Percentiles rank a stretch among this genome's conserved stretches.
phyloP scores from a whole-genome alignment of 805 yeast species.

The Aciculoconidium aculeatum region DNA sequence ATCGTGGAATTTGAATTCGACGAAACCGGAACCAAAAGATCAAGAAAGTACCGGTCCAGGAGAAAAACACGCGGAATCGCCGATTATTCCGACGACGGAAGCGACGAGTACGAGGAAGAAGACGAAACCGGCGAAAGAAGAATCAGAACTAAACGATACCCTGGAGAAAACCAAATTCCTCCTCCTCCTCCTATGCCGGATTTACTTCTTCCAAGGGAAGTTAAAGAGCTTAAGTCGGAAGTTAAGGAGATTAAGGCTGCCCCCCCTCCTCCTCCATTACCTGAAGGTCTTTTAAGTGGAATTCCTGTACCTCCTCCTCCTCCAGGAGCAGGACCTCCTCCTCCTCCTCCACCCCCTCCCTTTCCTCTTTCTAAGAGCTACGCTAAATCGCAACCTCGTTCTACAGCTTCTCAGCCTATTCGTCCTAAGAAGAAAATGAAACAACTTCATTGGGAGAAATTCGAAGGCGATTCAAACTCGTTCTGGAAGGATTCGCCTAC shows the following conservation, averaged over 20 bases:
- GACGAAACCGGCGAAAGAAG: no score
- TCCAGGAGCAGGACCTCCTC: slow-evolving; percentile 16
- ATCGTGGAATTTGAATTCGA: no score
- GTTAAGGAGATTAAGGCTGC: no score
- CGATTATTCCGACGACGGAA: no score
- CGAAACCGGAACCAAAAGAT: no score
- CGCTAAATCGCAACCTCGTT: slow-evolving; percentile 8
- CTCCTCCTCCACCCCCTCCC: slow-evolving; percentile 23
- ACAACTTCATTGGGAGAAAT: slow-evolving; percentile 80
- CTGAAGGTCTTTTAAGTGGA: slow-evolving; percentile 7
- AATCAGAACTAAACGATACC: slow-evolving; percentile 9
- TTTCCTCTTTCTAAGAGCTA: slow-evolving; percentile 10
- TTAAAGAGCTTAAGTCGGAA: slow-evolving; percentile 2
- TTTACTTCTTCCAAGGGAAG: no score
- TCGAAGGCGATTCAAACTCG: slow-evolving; percentile 50
- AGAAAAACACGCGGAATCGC: no score
- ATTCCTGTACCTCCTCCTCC: slow-evolving; percentile 21
- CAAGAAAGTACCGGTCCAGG: no score
- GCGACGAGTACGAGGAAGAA: no score
- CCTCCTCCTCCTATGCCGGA: slow-evolving; percentile 24
- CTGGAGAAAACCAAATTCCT: slow-evolving; percentile 7
- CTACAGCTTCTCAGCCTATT: slow-evolving; percentile 44
- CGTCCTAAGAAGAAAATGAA: slow-evolving; percentile 57
- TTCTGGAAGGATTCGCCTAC: slow-evolving; percentile 55
- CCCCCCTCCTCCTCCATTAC: slow-evolving; percentile 16